Evolutionary conservation across 352 stramenopile genomes (phyloP).

Genomic region (Elongisporangium anandrum): DNA sequence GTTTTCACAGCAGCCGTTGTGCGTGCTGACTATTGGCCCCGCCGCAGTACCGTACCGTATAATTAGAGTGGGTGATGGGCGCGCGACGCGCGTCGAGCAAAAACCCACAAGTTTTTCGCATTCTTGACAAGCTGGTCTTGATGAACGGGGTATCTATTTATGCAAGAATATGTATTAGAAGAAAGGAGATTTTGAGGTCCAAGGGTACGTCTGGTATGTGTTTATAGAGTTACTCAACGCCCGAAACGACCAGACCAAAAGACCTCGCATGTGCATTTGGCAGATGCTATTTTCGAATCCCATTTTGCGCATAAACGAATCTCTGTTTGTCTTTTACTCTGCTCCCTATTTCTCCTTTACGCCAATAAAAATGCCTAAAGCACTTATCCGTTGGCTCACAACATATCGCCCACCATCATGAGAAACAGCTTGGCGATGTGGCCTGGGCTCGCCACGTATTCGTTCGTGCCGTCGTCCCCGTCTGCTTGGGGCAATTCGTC

Average conservation of each 20-base stretch:
- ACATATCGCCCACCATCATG: background rate
- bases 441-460: slow-evolving; percentile 1
- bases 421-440: slow-evolving; percentile 4
- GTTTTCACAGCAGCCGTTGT: slow-evolving; percentile 1
- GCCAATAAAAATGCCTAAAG: background rate
- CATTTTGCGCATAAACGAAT: slow-evolving; percentile 1
- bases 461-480: background rate
- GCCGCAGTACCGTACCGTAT: background rate
- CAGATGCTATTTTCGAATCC: background rate
- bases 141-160: slow-evolving; percentile 3
- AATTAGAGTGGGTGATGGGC: background rate
- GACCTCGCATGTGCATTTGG: background rate
- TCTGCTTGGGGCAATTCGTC: too few species aligned
- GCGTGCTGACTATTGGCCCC: slow-evolving; percentile 1
- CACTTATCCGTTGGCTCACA: background rate
- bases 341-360: background rate
- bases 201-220: too few species aligned
- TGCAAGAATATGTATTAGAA: slow-evolving; percentile 9
- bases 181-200: background rate
- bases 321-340: background rate
- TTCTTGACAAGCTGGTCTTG: background rate
- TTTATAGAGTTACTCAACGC: too few species aligned
- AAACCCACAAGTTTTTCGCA: background rate
- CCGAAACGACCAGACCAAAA: background rate
- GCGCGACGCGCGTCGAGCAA: background rate